These are phyloP conservation scores for Ceratocystis cacaofunesta DNA, from an alignment of 2,329 filamentous ascomycete genomes.

Conservation along the genomic window DNA sequence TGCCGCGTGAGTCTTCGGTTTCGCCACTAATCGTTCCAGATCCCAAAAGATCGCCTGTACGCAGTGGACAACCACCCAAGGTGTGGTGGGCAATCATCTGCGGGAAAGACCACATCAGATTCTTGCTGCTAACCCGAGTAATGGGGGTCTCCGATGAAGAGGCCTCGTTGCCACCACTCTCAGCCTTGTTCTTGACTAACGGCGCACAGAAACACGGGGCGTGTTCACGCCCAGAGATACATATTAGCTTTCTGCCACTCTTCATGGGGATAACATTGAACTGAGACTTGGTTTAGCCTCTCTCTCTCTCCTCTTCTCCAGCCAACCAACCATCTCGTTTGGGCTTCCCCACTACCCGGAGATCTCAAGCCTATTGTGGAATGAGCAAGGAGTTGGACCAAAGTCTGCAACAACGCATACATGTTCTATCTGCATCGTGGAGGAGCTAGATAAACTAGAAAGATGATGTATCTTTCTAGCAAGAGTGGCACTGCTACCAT, in stretches of 20 bases:
- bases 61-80: slow-evolving; percentile 54
- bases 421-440: neutral
- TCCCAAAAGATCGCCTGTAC: slow-evolving; percentile 54
- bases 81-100: slow-evolving; percentile 69
- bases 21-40: slow-evolving; percentile 31
- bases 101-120: slow-evolving; percentile 56
- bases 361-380: neutral
- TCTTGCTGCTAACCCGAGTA: slow-evolving; percentile 18
- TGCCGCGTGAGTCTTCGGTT: slow-evolving; percentile 26
- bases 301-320: no score
- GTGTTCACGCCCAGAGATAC: neutral
- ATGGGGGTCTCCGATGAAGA: neutral
- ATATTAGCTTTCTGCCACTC: neutral
- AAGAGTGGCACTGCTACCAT: neutral
- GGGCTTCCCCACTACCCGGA: neutral
- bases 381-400: neutral
- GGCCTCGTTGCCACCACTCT: neutral
- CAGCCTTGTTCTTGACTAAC: neutral
- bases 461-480: neutral
- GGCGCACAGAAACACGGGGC: neutral
- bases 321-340: neutral
- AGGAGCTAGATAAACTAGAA: neutral
- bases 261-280: neutral
- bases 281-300: neutral
- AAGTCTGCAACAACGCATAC: neutral